A percentile compares a stretch with the other conserved stretches of the same genome.
Evolutionary conservation across 805 yeast species (phyloP).

Genomic region (Cyberlindnera maritima): DNA sequence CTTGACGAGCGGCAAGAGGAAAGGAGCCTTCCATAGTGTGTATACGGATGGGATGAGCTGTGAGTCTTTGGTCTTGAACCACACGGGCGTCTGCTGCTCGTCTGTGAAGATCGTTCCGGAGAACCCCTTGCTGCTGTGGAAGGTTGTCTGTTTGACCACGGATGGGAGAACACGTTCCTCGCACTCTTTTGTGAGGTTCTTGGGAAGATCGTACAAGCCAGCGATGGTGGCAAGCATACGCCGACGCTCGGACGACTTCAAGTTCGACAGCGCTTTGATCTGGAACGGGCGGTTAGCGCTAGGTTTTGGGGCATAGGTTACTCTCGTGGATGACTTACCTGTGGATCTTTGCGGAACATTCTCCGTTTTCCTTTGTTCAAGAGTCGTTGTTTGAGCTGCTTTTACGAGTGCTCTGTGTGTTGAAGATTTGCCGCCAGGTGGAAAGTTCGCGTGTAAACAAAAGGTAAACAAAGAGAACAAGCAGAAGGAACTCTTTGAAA

Average conservation of each 20-base stretch:
- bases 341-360: slow-evolving; percentile 32
- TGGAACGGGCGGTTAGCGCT: slow-evolving; percentile 16
- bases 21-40: slow-evolving; percentile 69
- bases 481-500: too few species aligned
- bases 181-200: slow-evolving; percentile 26
- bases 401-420: too few species aligned
- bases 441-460: background rate
- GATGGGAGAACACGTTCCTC: slow-evolving; percentile 25
- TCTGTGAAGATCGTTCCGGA: slow-evolving; percentile 69
- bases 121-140: slow-evolving; percentile 46
- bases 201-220: slow-evolving; percentile 38
- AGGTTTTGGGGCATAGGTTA: too few species aligned
- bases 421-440: background rate
- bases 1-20: slow-evolving; percentile 58
- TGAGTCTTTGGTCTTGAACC: slow-evolving; percentile 63
- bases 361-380: too few species aligned
- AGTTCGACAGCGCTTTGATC: slow-evolving; percentile 71
- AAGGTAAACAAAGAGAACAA: background rate
- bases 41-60: slow-evolving; percentile 66
- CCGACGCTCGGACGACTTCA: slow-evolving; percentile 80
- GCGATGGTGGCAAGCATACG: slow-evolving; percentile 38
- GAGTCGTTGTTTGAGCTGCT: too few species aligned
- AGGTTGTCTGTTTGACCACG: slow-evolving; percentile 57
- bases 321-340: background rate
- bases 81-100: slow-evolving; percentile 62